Evolutionary conservation across 2,329 filamentous ascomycete species (phyloP), one percentile per base, ranked within the genome.

Genomic region (Colletotrichum sansevieriae): DNA sequence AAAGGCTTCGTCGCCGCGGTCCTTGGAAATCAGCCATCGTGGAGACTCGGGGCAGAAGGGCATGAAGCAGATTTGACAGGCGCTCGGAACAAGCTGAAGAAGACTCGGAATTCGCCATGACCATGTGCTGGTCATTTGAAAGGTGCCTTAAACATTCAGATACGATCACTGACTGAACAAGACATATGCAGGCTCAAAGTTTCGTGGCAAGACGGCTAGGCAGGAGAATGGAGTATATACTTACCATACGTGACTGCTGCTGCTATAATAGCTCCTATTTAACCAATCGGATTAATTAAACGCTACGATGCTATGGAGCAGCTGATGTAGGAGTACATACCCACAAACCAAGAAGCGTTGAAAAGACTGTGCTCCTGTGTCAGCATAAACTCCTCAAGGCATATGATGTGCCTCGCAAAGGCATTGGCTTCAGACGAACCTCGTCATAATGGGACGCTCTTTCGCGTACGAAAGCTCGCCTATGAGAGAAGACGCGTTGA

Each of bases 401-500:
- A 18, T 2, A 12, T 29, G 41, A 0, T 18, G 35, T 25, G 11
- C 22, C 29, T 29, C 9, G 29, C 29, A 29, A 29, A 29, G 29
- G 8, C 29, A 8, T 29, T 29, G 29, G 4, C 29, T 7, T 29
- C 29, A 2, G 29, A 29, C 55, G 2, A 87, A 80, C 3, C 84
- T 84, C 0, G 84, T 87, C 51, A 88, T 73, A 5, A 83, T 81
- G 0, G 84, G 79, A 47, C 86, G 82, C 70, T 87, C 84, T 71
- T 85, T 86, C 0, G 85, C 85, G 71, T 87, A 83, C 0, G 81
- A 83, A 4, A 88, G 76, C 62, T 88, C 86, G 71, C 82, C 84
- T 4, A 88, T 81, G 62, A 88, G 74, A 2, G 82, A 79, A 0
- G 85, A 85, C 0, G 83, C 83, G 0, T 83, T 81, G 35, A 85